These are phyloP conservation scores for Phytophthora brassicae DNA, from an alignment of 352 stramenopile genomes.

Conservation along the genomic window DNA sequence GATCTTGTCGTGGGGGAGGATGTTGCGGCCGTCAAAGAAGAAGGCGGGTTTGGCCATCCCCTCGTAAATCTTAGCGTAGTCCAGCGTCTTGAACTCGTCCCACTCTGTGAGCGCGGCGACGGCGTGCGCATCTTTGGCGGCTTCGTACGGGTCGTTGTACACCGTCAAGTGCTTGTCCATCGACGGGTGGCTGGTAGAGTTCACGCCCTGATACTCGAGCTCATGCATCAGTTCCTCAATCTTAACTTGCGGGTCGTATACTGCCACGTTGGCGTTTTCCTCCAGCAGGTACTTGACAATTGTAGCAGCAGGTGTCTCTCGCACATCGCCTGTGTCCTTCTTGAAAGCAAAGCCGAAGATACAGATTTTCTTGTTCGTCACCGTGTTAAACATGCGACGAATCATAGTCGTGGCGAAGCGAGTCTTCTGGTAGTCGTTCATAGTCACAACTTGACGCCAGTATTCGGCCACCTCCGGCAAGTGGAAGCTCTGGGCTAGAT, in stretches of 20 bases:
- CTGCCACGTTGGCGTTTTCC: conserved; percentile 94
- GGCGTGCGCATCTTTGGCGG: conserved; percentile 91
- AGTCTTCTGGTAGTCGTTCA: conserved; percentile 99
- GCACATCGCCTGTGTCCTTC: conserved; percentile 99
- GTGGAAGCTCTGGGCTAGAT: conserved; percentile 98
- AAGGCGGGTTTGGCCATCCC: conserved; percentile 99
- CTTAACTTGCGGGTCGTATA: conserved; percentile 99
- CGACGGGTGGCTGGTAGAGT: conserved; percentile 83
- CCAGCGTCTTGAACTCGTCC: conserved; percentile 98
- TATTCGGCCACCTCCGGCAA: conserved; percentile 98
- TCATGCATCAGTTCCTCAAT: conserved; percentile 92
- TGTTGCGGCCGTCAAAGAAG: conserved; percentile 99
- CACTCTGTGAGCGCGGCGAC: conserved; percentile 98
- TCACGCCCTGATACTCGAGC: conserved; percentile 90
- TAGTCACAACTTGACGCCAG: conserved; percentile 98
- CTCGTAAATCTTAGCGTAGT: conserved; percentile 96
- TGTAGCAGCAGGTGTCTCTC: conserved; percentile 97
- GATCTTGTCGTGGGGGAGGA: conserved; percentile 94
- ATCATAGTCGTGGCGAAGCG: conserved; percentile 99
- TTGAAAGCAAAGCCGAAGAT: conserved; percentile 99
- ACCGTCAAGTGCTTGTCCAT: conserved; percentile 83
- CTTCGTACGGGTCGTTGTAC: conserved; percentile 89
- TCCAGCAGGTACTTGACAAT: conserved; percentile 97
- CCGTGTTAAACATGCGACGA: conserved; percentile 98
- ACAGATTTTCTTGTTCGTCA: conserved; percentile 99